Conservation (phyloP, 2,329 filamentous ascomycete genomes). For the Rasamsonia emersonii region DNA sequence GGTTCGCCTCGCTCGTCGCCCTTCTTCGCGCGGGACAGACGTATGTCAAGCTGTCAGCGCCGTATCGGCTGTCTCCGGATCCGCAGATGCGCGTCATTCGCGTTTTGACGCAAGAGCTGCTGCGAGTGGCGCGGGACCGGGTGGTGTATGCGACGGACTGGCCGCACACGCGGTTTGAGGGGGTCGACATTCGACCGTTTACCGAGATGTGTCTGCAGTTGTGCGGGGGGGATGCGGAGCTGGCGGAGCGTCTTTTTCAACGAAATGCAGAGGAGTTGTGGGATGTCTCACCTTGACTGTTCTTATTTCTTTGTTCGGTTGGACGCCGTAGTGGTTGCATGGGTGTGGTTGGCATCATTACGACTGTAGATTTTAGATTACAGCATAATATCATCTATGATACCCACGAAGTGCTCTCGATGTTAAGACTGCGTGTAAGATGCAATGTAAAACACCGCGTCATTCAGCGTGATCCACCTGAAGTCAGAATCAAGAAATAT, state of each 20-base stretch:
- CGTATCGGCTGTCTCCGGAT: conserved; percentile 47
- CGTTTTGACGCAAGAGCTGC: conserved; percentile 41
- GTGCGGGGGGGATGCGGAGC: conserved; percentile 38
- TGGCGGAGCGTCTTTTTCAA: conserved; percentile 46
- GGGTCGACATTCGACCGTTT: conserved; percentile 48
- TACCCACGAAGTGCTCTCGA: too few relatives aligned
- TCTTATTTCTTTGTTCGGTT: too few relatives aligned
- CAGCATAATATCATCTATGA: too few relatives aligned
- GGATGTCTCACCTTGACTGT: too few relatives aligned
- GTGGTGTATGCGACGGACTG: conserved; percentile 55
- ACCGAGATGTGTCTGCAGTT: conserved; percentile 46
- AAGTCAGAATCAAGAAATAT: too few relatives aligned
- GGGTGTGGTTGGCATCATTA: too few relatives aligned
- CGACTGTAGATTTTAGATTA: too few relatives aligned
- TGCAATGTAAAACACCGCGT: too few relatives aligned
- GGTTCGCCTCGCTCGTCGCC: conserved; percentile 42
- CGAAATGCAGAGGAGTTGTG: conserved; percentile 49
- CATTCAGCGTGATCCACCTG: too few relatives aligned
- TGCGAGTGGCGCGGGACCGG: conserved; percentile 36
- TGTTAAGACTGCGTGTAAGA: too few relatives aligned
- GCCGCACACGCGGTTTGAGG: conserved; percentile 56
- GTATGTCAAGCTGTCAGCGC: conserved; percentile 52
- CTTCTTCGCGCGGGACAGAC: conserved; percentile 42
- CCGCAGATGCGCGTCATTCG: conserved; percentile 38
- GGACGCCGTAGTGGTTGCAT: too few relatives aligned